Evolutionary conservation across 2,329 filamentous ascomycete genomes (phyloP).

Genomic region (Trichoderma koningiopsis): DNA sequence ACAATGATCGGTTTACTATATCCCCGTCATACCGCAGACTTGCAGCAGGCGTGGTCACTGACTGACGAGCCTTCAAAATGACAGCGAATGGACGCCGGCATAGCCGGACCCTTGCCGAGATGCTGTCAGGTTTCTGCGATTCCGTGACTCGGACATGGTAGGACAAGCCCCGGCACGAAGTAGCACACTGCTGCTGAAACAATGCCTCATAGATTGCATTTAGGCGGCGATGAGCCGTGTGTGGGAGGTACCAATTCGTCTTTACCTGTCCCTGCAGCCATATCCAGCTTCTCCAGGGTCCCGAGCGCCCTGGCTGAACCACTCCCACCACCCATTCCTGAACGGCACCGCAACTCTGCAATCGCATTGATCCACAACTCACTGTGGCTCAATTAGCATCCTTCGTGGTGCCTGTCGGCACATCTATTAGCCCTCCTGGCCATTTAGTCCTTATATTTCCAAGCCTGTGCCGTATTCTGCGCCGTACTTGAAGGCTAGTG

Average conservation of each 20-base stretch:
- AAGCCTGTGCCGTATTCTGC: slow-evolving; percentile 5
- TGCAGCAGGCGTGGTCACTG: background rate
- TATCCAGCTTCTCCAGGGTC: background rate
- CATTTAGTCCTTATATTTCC: slow-evolving; percentile 1
- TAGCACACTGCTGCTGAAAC: background rate
- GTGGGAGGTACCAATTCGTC: background rate
- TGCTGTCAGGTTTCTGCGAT: background rate
- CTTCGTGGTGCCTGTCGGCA: background rate
- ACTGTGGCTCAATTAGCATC: background rate
- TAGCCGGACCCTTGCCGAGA: slow-evolving; percentile 1
- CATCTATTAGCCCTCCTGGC: slow-evolving; percentile 7
- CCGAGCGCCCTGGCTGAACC: background rate
- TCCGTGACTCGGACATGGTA: background rate
- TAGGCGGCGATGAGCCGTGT: background rate
- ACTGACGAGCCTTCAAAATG: background rate
- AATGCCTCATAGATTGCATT: background rate
- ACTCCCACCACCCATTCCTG: background rate
- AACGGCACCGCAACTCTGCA: background rate
- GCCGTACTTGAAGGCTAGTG: background rate
- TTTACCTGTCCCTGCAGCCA: background rate
- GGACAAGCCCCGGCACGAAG: background rate
- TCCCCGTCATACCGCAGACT: background rate
- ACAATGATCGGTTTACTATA: background rate
- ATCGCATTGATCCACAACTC: background rate
- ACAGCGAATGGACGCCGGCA: background rate